Conservation (phyloP, 169 alveolate species). For the Plasmodium yoelii region DNA sequence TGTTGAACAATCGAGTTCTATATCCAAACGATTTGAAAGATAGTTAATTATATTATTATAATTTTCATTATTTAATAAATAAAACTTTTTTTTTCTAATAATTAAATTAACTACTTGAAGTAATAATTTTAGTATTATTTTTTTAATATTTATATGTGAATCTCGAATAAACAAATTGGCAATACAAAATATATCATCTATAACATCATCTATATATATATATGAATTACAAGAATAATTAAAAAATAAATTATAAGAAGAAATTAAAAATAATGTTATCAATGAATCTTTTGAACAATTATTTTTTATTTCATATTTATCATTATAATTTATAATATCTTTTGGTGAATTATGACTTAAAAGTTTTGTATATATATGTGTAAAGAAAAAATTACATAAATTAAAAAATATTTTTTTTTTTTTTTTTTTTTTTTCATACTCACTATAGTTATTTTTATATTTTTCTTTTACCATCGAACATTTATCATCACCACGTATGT, state of each 20-base stretch:
- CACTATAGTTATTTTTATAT: background rate
- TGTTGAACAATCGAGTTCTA: conserved; percentile 21
- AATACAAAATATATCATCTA: conserved; percentile 33
- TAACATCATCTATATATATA: conserved; percentile 28
- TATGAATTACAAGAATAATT: conserved; percentile 30
- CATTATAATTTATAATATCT: conserved; percentile 40
- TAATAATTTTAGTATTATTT: conserved; percentile 26
- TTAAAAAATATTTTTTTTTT: background rate
- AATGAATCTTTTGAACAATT: conserved; percentile 19
- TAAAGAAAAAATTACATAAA: conserved; percentile 35
- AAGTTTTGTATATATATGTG: conserved; percentile 15
- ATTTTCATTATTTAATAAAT: conserved; percentile 37
- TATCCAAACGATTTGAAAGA: background rate
- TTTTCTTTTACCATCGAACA: too few species aligned
- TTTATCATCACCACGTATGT: too few species aligned
- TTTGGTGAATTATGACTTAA: conserved; percentile 19
- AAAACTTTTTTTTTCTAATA: conserved; percentile 39
- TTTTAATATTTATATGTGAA: conserved; percentile 9
- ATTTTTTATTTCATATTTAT: conserved; percentile 45
- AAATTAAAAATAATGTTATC: conserved; percentile 22
- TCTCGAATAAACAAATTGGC: conserved; percentile 18
- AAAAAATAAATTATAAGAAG: conserved; percentile 41
- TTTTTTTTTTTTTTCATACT: background rate
- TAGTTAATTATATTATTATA: conserved; percentile 27
- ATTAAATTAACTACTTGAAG: conserved; percentile 39